Evolutionary conservation across 2,329 filamentous ascomycete genomes (phyloP).

Genomic region (Geosmithia putterillii): DNA sequence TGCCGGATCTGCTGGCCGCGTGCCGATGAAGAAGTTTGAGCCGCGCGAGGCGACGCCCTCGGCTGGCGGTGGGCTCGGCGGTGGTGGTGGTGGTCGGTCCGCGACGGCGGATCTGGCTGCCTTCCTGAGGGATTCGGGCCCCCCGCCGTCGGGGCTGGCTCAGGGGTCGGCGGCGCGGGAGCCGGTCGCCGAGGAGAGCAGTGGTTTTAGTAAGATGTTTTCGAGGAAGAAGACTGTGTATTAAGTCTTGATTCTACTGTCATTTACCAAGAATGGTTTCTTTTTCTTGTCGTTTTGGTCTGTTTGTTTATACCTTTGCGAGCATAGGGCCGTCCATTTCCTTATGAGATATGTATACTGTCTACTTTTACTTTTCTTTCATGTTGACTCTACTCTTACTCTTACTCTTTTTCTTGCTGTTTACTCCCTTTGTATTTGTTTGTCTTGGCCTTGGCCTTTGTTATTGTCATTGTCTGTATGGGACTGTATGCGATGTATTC

Average conservation of each 20-base stretch:
- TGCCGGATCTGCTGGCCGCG: slow-evolving; percentile 17
- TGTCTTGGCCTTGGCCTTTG: no score
- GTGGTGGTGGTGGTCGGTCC: no score
- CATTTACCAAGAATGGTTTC: not conserved
- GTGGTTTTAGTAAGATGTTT: slow-evolving; percentile 34
- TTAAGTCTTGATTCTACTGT: not conserved
- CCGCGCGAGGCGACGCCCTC: slow-evolving; percentile 35
- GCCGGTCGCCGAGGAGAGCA: slow-evolving; percentile 19
- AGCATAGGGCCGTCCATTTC: no score
- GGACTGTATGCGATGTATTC: no score
- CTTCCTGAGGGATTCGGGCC: slow-evolving; percentile 59
- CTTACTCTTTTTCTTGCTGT: not conserved
- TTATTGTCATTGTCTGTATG: no score
- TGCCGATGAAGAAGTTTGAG: slow-evolving; percentile 46
- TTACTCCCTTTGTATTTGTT: no score
- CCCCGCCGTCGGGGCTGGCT: slow-evolving; percentile 31
- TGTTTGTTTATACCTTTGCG: no score
- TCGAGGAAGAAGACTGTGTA: slow-evolving; percentile 33
- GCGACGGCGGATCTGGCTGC: slow-evolving; percentile 61
- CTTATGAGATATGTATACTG: no score
- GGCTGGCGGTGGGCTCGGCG: no score
- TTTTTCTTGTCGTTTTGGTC: not conserved
- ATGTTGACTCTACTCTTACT: not conserved
- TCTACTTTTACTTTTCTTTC: no score
- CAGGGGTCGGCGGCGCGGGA: slow-evolving; percentile 11